phyloP scores from a whole-genome alignment of 495 filamentous ascomycete genomes.

The Penicillium soppii region DNA sequence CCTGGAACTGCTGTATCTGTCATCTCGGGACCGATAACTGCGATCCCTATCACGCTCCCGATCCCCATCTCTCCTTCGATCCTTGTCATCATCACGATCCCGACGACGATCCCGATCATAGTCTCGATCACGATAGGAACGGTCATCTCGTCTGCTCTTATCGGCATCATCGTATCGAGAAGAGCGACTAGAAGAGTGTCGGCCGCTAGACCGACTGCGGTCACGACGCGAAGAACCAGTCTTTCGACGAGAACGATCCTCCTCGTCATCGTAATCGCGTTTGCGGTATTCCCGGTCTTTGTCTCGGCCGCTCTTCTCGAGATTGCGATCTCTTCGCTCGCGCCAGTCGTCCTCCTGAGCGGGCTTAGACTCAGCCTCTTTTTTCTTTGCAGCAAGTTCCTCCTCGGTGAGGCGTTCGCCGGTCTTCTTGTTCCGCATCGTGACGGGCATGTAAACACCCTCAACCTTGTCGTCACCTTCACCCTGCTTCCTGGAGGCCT shows the following conservation, averaged over 20 bases:
- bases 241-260: slow-evolving; percentile 29
- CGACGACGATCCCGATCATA: slow-evolving; percentile 27
- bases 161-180: slow-evolving; percentile 35
- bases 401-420: slow-evolving; percentile 66
- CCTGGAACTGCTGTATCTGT: slow-evolving; percentile 34
- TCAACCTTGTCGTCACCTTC: slow-evolving; percentile 42
- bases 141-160: slow-evolving; percentile 28
- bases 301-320: slow-evolving; percentile 49
- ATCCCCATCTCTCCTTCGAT: slow-evolving; percentile 36
- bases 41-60: slow-evolving; percentile 31
- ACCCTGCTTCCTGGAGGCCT: slow-evolving; percentile 49
- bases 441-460: slow-evolving; percentile 63
- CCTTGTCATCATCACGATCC: slow-evolving; percentile 26
- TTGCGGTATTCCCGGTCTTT: slow-evolving; percentile 29
- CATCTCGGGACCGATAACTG: slow-evolving; percentile 31
- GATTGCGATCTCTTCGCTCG: slow-evolving; percentile 48
- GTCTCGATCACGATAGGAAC: slow-evolving; percentile 33
- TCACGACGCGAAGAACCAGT: slow-evolving; percentile 37
- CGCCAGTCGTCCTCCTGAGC: slow-evolving; percentile 46
- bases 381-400: slow-evolving; percentile 53
- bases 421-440: slow-evolving; percentile 64
- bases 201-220: slow-evolving; percentile 34
- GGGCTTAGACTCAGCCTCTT: slow-evolving; percentile 37
- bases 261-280: slow-evolving; percentile 30
- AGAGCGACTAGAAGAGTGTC: slow-evolving; percentile 32